Conservation (phyloP, 345 rosid genomes). For the Arabis alpina region DNA sequence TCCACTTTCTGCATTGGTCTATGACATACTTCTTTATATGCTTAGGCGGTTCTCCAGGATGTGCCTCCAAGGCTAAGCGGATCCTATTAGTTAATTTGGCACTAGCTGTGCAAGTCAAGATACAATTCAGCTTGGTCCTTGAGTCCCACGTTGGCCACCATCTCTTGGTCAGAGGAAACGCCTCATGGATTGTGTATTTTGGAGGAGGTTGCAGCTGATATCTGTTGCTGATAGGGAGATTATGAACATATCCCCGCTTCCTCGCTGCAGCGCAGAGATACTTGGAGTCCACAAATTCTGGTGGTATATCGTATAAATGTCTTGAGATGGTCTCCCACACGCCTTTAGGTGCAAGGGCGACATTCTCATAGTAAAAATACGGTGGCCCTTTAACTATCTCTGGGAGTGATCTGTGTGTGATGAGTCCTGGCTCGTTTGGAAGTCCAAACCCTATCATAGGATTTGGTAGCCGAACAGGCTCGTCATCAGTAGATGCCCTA, state of each 20-base stretch:
- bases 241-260: constrained; percentile 89
- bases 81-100: constrained; percentile 78
- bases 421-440: constrained; percentile 50
- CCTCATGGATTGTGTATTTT: constrained; percentile 67
- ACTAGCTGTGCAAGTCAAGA: constrained; percentile 70
- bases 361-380: constrained; percentile 88
- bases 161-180: constrained; percentile 66
- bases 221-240: constrained; percentile 69
- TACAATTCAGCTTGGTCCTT: constrained; percentile 78
- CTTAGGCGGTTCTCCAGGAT: constrained; percentile 60
- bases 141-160: constrained; percentile 97
- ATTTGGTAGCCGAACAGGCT: constrained; percentile 66
- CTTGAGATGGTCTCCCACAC: constrained; percentile 90
- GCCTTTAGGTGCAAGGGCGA: constrained; percentile 90
- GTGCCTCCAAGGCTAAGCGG: constrained; percentile 58
- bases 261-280: constrained; percentile 87
- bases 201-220: constrained; percentile 76
- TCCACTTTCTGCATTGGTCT: constrained; percentile 83
- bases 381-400: constrained; percentile 70
- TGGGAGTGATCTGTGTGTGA: constrained; percentile 58
- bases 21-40: constrained; percentile 58
- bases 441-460: constrained; percentile 95
- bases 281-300: constrained; percentile 87
- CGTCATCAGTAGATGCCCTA: constrained; percentile 44
- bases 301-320: constrained; percentile 66